phyloP scores from a whole-genome alignment of 306 rosid genomes.

The Senna siamea region DNA sequence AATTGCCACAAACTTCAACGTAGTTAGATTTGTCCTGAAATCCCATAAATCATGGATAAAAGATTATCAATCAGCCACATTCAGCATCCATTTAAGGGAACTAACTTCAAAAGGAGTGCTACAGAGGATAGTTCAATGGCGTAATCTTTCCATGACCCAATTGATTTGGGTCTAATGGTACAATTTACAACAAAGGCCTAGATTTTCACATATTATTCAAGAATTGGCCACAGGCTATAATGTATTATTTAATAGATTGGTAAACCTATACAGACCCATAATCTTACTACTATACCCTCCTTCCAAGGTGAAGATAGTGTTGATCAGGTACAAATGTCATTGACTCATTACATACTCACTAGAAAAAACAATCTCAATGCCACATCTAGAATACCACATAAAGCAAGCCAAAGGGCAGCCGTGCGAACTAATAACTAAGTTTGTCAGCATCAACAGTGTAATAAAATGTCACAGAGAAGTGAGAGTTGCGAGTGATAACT shows the following conservation, averaged over 20 bases:
- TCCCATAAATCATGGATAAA: conserved; percentile 16
- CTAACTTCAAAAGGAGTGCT: conserved; percentile 4
- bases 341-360: background rate
- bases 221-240: background rate
- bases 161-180: background rate
- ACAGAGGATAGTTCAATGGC: background rate
- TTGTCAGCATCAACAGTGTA: background rate
- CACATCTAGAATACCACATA: background rate
- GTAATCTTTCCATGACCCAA: conserved; percentile 24
- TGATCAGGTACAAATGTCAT: conserved; percentile 2
- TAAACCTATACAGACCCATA: background rate
- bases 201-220: conserved; percentile 5
- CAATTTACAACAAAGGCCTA: conserved; percentile 19
- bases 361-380: conserved; percentile 5
- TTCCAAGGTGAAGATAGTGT: background rate
- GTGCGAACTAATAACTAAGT: conserved; percentile 5
- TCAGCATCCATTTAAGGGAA: background rate
- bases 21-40: conserved; percentile 18
- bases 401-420: background rate
- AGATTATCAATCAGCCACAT: conserved; percentile 26
- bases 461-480: conserved; percentile 9
- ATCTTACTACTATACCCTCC: conserved; percentile 2
- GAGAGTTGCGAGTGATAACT: background rate
- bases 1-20: conserved; percentile 18
- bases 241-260: background rate